Conservation (phyloP, 2,329 filamentous ascomycete species). For the Purpureocillium takamizusanense region DNA sequence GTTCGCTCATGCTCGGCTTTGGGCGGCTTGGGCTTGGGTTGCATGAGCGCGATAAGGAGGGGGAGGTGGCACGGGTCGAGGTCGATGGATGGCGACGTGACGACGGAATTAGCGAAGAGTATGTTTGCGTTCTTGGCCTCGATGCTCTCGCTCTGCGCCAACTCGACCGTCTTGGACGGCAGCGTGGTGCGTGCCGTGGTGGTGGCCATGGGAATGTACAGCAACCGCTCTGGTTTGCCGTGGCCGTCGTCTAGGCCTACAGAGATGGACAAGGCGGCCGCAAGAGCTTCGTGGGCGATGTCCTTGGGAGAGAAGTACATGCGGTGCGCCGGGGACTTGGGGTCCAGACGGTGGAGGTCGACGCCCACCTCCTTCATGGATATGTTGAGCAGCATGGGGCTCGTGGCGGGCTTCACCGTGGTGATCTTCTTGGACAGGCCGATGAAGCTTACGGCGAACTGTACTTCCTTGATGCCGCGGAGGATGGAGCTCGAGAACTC, state of each 20-base stretch:
- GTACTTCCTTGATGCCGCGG: conserved; percentile 89
- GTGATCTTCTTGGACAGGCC: conserved; percentile 75
- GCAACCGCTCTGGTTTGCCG: conserved; percentile 72
- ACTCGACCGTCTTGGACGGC: conserved; percentile 85
- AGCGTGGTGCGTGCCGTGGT: conserved; percentile 90
- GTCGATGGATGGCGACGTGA: conserved; percentile 92
- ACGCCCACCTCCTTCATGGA: conserved; percentile 96
- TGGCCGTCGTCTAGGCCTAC: conserved; percentile 87
- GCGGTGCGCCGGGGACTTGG: conserved; percentile 85
- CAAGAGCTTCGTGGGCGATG: conserved; percentile 86
- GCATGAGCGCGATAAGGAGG: conserved; percentile 68
- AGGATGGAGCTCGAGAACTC: conserved; percentile 87
- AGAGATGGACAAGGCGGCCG: conserved; percentile 86
- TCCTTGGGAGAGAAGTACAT: conserved; percentile 97
- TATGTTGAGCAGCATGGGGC: conserved; percentile 72
- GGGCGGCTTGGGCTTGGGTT: conserved; percentile 35
- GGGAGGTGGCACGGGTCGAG: conserved; percentile 88
- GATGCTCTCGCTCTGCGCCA: conserved; percentile 59
- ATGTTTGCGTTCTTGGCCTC: conserved; percentile 93
- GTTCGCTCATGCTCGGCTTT: conserved; percentile 33
- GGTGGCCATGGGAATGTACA: conserved; percentile 96
- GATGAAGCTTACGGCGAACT: conserved; percentile 87
- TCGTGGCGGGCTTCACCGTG: conserved; percentile 54
- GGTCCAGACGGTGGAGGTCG: conserved; percentile 84
- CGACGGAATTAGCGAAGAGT: conserved; percentile 88